Conservation (phyloP, 1,139 yeast species). For the Scheffersomyces cryptocercus region DNA sequence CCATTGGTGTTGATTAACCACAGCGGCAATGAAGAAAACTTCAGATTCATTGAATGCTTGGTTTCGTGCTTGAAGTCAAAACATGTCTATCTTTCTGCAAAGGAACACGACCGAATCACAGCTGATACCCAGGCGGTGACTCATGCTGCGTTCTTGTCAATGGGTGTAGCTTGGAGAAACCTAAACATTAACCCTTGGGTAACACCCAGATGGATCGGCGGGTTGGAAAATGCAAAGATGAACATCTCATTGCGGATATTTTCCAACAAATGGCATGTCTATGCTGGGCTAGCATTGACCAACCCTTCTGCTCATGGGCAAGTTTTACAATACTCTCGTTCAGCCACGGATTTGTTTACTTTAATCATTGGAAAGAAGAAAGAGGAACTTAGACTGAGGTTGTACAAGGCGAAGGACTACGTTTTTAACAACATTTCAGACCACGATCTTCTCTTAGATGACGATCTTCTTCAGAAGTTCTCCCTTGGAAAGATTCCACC, state of each 20-base stretch:
- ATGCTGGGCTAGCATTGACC: constrained; percentile 94
- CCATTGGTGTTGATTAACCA: constrained; percentile 87
- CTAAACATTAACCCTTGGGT: constrained; percentile 91
- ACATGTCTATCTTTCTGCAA: constrained; percentile 74
- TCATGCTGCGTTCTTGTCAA: constrained; percentile 93
- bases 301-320: constrained; percentile 94
- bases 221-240: constrained; percentile 92
- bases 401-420: constrained; percentile 65
- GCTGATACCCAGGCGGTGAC: constrained; percentile 99
- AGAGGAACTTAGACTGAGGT: constrained; percentile 57
- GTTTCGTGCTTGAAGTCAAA: constrained; percentile 77
- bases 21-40: constrained; percentile 57
- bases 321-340: constrained; percentile 83
- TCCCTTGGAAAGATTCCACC: constrained; percentile 79
- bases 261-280: constrained; percentile 96
- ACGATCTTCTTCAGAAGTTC: constrained; percentile 74
- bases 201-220: constrained; percentile 84
- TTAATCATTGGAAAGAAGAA: constrained; percentile 74
- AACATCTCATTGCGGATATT: constrained; percentile 88
- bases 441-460: constrained; percentile 67
- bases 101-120: constrained; percentile 89
- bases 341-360: constrained; percentile 79
- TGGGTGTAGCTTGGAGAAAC: constrained; percentile 96
- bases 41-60: constrained; percentile 60
- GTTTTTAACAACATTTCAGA: constrained; percentile 70